These are phyloP conservation scores for Euphorbia pulcherrima DNA, from an alignment of 345 rosid genomes.

Conservation along the genomic window DNA sequence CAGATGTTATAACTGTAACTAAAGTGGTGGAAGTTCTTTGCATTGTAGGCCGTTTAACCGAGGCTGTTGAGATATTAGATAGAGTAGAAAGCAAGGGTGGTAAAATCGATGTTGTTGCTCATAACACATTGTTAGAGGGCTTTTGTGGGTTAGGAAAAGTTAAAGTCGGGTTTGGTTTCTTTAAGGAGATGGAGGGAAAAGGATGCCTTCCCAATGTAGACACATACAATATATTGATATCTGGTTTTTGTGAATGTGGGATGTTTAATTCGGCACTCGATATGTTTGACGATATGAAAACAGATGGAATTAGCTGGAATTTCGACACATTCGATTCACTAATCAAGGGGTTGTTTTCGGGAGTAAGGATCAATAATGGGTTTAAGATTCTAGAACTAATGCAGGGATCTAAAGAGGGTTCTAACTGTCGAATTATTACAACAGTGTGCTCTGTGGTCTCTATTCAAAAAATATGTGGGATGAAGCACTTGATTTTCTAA, in stretches of 20 bases:
- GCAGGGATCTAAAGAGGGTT: conserved; percentile 50
- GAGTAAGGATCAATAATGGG: conserved; percentile 51
- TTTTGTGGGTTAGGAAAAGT: conserved; percentile 58
- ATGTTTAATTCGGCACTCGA: conserved; percentile 65
- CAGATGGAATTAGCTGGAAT: conserved; percentile 64
- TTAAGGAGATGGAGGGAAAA: conserved; percentile 72
- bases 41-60: conserved; percentile 52
- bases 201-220: conserved; percentile 75
- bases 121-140: conserved; percentile 68
- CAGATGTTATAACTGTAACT: conserved; percentile 63
- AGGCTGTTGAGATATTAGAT: conserved; percentile 66
- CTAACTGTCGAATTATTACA: conserved; percentile 39
- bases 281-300: conserved; percentile 69
- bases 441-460: conserved; percentile 64
- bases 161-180: conserved; percentile 48
- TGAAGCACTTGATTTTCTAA: conserved; percentile 58
- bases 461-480: conserved; percentile 48
- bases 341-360: conserved; percentile 50
- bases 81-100: conserved; percentile 68
- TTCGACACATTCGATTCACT: conserved; percentile 53
- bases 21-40: conserved; percentile 69
- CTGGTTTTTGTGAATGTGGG: too few relatives aligned
- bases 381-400: conserved; percentile 67
- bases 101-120: conserved; percentile 55
- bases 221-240: conserved; percentile 59